Evolutionary conservation across 352 stramenopile genomes (phyloP).

Genomic region (Phytophthora pinifolia): DNA sequence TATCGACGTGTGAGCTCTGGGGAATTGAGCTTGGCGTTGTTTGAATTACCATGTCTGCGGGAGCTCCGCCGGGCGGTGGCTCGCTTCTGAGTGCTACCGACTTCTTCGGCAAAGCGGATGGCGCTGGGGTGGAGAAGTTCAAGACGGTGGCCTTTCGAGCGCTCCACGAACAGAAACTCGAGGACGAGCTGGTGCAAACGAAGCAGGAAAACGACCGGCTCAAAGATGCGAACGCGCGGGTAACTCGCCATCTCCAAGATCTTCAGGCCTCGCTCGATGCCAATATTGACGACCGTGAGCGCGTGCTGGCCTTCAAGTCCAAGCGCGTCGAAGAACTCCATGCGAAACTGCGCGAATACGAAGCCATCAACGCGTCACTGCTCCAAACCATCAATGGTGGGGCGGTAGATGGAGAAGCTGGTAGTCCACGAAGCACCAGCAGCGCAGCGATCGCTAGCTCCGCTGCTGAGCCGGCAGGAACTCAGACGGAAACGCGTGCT

Average conservation of each 20-base stretch:
- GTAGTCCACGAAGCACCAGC: constrained; percentile 11
- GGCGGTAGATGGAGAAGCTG: constrained; percentile 7
- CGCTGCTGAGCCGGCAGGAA: constrained; percentile 9
- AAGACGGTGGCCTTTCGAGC: constrained; percentile 60
- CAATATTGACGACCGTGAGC: constrained; percentile 71
- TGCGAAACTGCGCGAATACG: constrained; percentile 46
- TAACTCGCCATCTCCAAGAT: constrained; percentile 41
- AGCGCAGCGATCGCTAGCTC: not conserved
- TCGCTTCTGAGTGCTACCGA: constrained; percentile 38
- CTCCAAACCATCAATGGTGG: constrained; percentile 47
- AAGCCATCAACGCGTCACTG: constrained; percentile 53
- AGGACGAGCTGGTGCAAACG: constrained; percentile 53
- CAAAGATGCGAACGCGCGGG: constrained; percentile 30
- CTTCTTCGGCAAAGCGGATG: constrained; percentile 58
- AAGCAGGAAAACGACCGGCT: constrained; percentile 44
- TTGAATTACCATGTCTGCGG: constrained; percentile 19
- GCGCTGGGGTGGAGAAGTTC: constrained; percentile 61
- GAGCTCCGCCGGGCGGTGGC: not conserved
- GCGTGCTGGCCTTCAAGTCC: constrained; percentile 63
- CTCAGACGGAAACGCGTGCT: constrained; percentile 19
- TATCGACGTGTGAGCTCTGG: too few species aligned
- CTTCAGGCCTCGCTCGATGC: constrained; percentile 41
- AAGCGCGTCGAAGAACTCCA: constrained; percentile 66
- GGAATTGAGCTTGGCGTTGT: not conserved
- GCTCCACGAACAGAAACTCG: constrained; percentile 66